phyloP scores from a whole-genome alignment of 305 asterid genomes.

The Fraxinus ornus region DNA sequence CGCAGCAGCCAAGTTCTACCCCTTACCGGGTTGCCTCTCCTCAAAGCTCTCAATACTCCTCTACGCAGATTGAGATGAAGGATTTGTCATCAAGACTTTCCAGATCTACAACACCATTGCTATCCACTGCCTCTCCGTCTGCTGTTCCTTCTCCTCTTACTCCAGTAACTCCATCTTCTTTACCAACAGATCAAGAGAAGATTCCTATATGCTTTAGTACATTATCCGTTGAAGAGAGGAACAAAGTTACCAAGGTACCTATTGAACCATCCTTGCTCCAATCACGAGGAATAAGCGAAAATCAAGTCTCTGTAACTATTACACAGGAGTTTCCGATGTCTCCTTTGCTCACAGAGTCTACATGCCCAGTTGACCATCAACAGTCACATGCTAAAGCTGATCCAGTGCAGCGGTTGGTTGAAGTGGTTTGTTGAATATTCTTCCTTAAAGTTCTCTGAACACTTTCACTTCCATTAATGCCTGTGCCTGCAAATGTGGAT shows the following conservation, averaged over 20 bases:
- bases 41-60: conserved; percentile 36
- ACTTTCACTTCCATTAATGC: conserved; percentile 1
- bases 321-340: conserved; percentile 18
- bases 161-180: conserved; percentile 44
- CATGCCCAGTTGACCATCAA: conserved; percentile 22
- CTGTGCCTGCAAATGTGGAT: neutral
- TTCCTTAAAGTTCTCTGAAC: neutral
- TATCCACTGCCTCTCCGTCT: conserved; percentile 32
- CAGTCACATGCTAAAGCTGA: conserved; percentile 9
- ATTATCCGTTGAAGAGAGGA: conserved; percentile 28
- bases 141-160: conserved; percentile 41
- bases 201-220: conserved; percentile 24
- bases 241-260: conserved; percentile 22
- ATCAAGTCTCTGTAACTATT: conserved; percentile 21
- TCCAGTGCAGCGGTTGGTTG: conserved; percentile 33
- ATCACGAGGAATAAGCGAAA: conserved; percentile 17
- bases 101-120: conserved; percentile 26
- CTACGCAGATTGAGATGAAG: conserved; percentile 35
- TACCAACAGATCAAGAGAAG: conserved; percentile 30
- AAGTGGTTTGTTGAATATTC: conserved; percentile 43
- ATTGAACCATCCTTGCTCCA: conserved; percentile 19
- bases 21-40: conserved; percentile 24
- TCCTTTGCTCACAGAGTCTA: conserved; percentile 32
- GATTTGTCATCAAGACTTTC: conserved; percentile 35
- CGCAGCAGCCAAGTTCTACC: conserved; percentile 24